Evolutionary conservation across 208 protist genomes (phyloP).

Genomic region (Porcisia deanei): DNA sequence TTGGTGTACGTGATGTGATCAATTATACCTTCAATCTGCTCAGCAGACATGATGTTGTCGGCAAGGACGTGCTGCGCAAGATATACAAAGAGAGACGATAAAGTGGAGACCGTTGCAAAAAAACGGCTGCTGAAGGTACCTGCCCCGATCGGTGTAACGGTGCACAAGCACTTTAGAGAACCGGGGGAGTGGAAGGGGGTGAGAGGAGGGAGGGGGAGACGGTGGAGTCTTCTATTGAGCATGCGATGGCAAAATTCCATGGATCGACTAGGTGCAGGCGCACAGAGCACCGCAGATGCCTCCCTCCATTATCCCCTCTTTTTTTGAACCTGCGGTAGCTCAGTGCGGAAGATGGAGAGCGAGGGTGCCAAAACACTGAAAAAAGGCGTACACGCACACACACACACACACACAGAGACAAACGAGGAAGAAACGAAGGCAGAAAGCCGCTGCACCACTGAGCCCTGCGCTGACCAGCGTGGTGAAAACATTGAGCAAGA

Average conservation of each 20-base stretch:
- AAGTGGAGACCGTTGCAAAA: not conserved
- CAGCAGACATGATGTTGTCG: conserved; percentile 35
- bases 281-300: not conserved
- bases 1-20: conserved; percentile 89
- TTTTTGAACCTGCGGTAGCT: not conserved
- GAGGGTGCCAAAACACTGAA: not conserved
- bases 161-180: not conserved
- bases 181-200: not conserved
- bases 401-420: not conserved
- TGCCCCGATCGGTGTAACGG: not conserved
- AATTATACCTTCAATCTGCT: conserved; percentile 72
- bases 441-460: not conserved
- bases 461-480: not conserved
- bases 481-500: not conserved
- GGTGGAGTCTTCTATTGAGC: not conserved
- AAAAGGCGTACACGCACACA: not conserved
- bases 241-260: not conserved
- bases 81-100: not conserved
- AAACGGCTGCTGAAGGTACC: not conserved
- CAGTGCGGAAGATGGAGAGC: not conserved
- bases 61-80: not conserved
- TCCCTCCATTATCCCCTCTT: not conserved
- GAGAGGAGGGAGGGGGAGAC: not conserved
- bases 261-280: not conserved
- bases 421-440: not conserved